phyloP scores from a whole-genome alignment of 495 filamentous ascomycete species.

The Neurospora tetraspora region DNA sequence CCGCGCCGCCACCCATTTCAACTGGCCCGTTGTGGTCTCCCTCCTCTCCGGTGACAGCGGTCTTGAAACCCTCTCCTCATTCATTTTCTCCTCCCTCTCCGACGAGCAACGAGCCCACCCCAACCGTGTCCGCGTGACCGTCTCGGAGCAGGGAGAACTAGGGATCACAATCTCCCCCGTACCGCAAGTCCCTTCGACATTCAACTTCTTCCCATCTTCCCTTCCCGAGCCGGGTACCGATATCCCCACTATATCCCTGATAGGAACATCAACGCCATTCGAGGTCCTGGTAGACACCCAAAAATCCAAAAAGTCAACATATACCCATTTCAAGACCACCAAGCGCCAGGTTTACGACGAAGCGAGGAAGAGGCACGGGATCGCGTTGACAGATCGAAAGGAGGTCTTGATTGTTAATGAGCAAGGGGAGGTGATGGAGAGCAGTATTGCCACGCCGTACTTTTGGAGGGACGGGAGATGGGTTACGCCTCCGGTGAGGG shows the following conservation, averaged over 20 bases:
- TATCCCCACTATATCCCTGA: too few relatives aligned
- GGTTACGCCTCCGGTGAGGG: slow-evolving; percentile 50
- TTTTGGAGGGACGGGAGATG: slow-evolving; percentile 59
- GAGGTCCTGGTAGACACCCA: slow-evolving; percentile 47
- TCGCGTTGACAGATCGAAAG: slow-evolving; percentile 42
- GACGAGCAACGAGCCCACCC: slow-evolving; percentile 14
- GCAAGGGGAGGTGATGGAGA: slow-evolving; percentile 70
- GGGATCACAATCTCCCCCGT: slow-evolving; percentile 40
- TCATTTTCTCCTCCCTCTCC: slow-evolving; percentile 12
- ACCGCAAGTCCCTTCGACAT: slow-evolving; percentile 24
- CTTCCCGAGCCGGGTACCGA: not conserved
- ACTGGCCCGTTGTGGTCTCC: slow-evolving; percentile 41
- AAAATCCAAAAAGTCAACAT: slow-evolving; percentile 44
- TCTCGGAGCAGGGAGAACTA: slow-evolving; percentile 41
- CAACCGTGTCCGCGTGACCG: slow-evolving; percentile 41
- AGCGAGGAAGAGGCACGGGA: slow-evolving; percentile 49
- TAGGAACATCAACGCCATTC: not conserved
- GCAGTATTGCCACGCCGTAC: slow-evolving; percentile 70
- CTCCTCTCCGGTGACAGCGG: slow-evolving; percentile 34
- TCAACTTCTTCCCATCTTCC: slow-evolving; percentile 16
- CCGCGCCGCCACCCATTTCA: slow-evolving; percentile 58
- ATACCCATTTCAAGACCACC: slow-evolving; percentile 71
- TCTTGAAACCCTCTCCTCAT: slow-evolving; percentile 20
- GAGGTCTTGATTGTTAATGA: slow-evolving; percentile 70
- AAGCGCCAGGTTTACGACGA: slow-evolving; percentile 51